Evolutionary conservation across 495 filamentous ascomycete genomes (phyloP).

Genomic region (Lasiosphaeria ovina): DNA sequence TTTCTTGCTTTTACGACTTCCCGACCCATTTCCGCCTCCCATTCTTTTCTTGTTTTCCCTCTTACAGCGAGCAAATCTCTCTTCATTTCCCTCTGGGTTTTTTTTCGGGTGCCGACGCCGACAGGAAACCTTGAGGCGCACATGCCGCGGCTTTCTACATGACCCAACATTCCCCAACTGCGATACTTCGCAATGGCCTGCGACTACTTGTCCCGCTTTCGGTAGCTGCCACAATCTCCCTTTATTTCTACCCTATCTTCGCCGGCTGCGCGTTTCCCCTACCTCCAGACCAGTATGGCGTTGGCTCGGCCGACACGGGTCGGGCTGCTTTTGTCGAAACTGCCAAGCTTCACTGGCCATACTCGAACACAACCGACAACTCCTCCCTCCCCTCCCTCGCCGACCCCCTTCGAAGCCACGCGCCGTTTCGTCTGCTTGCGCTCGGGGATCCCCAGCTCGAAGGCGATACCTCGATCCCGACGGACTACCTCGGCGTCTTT

Average conservation of each 20-base stretch:
- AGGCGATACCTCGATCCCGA: conserved; percentile 79
- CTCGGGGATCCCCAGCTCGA: conserved; percentile 95
- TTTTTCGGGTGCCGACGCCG: too few species aligned
- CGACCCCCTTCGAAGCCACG: conserved; percentile 39
- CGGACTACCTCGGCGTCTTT: conserved; percentile 56
- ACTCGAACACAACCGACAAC: conserved; percentile 5
- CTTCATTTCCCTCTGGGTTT: too few species aligned
- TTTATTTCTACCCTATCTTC: conserved; percentile 88
- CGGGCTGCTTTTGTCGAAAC: conserved; percentile 46
- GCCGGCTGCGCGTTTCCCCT: conserved; percentile 78
- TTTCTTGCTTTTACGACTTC: too few species aligned
- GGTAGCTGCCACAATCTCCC: conserved; percentile 65
- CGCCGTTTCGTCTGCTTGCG: conserved; percentile 82
- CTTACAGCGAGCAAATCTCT: too few species aligned
- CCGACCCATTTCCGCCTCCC: too few species aligned
- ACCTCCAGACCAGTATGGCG: conserved; percentile 31
- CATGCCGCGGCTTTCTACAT: conserved; percentile 35
- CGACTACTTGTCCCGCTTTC: conserved; percentile 68
- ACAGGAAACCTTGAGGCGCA: conserved; percentile 4
- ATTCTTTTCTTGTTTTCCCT: too few species aligned
- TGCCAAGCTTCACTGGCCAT: conserved; percentile 45
- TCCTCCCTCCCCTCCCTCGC: conserved; percentile 21
- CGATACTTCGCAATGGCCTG: conserved; percentile 59
- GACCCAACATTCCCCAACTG: conserved; percentile 55
- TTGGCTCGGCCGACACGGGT: conserved; percentile 28